These are phyloP conservation scores for Eimeria tenella DNA, from an alignment of 169 alveolate species.

Conservation along the genomic window DNA sequence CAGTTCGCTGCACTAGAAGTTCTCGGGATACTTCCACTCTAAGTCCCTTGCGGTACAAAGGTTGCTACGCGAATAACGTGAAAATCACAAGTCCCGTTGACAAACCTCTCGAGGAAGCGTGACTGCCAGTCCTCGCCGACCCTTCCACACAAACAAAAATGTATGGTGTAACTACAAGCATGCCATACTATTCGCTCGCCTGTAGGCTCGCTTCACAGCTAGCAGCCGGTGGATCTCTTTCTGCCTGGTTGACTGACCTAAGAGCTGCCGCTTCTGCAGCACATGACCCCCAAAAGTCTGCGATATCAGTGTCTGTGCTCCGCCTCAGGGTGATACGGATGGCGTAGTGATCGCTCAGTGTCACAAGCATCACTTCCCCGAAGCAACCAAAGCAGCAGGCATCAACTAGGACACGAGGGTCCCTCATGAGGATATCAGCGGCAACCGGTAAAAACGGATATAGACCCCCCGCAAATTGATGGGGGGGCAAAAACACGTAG, in stretches of 20 bases:
- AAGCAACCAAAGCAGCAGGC: slow-evolving; percentile 84
- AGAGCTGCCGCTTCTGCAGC: slow-evolving; percentile 72
- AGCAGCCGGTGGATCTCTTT: slow-evolving; percentile 23
- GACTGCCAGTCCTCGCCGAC: background rate
- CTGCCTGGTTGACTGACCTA: background rate
- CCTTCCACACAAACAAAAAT: slow-evolving; percentile 17
- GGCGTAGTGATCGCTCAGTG: slow-evolving; percentile 93
- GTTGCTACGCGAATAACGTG: background rate
- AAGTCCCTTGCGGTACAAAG: too few relatives aligned
- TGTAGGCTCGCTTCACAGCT: slow-evolving; percentile 22
- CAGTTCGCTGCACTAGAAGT: too few relatives aligned
- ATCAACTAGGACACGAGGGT: slow-evolving; percentile 88
- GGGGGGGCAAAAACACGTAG: slow-evolving; percentile 92
- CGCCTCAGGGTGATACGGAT: slow-evolving; percentile 87
- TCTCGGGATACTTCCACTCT: too few relatives aligned
- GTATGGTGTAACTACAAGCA: background rate
- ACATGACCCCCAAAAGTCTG: slow-evolving; percentile 72
- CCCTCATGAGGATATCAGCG: slow-evolving; percentile 90
- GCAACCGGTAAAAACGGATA: slow-evolving; percentile 86
- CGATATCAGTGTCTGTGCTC: slow-evolving; percentile 75
- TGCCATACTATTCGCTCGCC: slow-evolving; percentile 23
- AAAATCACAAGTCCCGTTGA: background rate
- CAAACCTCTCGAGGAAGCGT: background rate
- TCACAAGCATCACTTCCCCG: slow-evolving; percentile 89
- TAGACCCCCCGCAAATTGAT: slow-evolving; percentile 85